phyloP scores from a whole-genome alignment of 2,329 filamentous ascomycete genomes.

The Aspergillus novoparasiticus region DNA sequence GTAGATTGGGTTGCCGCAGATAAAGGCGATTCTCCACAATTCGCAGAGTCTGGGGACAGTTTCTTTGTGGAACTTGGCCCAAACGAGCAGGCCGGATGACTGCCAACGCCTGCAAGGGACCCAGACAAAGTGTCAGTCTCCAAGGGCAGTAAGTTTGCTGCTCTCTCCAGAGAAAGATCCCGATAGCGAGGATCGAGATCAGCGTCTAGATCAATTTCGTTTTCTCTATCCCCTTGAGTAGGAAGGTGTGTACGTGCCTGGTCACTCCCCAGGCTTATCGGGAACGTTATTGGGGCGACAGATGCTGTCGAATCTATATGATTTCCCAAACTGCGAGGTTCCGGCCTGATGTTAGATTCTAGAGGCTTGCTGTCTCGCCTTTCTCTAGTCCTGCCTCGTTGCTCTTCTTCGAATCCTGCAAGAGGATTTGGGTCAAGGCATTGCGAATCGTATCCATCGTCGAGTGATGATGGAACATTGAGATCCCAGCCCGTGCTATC shows the following conservation, averaged over 20 bases:
- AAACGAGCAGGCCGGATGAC: constrained; percentile 23
- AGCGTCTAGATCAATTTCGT: constrained; percentile 23
- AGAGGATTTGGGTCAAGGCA: background rate
- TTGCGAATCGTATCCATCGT: constrained; percentile 1
- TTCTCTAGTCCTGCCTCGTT: constrained; percentile 1
- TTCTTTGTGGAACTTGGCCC: constrained; percentile 12
- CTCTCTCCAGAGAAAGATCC: constrained; percentile 6
- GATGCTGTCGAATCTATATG: background rate
- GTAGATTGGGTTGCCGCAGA: constrained; percentile 19
- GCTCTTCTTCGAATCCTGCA: background rate
- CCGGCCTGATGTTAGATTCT: background rate
- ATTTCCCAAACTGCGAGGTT: constrained; percentile 1
- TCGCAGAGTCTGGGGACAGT: constrained; percentile 10
- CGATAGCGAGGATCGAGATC: constrained; percentile 18
- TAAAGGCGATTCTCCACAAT: constrained; percentile 18
- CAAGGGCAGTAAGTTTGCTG: constrained; percentile 9
- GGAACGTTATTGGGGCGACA: background rate
- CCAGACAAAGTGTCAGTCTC: constrained; percentile 17
- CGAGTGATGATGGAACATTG: constrained; percentile 2
- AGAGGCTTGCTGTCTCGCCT: constrained; percentile 3
- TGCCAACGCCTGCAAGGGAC: constrained; percentile 27
- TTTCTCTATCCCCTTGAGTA: constrained; percentile 12
- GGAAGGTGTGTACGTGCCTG: background rate
- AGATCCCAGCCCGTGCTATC: constrained; percentile 6
- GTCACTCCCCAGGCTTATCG: background rate